Percentiles rank a stretch among this genome's conserved stretches.
Conservation (phyloP, 2,329 filamentous ascomycete genomes). For the Polychaeton citri region DNA sequence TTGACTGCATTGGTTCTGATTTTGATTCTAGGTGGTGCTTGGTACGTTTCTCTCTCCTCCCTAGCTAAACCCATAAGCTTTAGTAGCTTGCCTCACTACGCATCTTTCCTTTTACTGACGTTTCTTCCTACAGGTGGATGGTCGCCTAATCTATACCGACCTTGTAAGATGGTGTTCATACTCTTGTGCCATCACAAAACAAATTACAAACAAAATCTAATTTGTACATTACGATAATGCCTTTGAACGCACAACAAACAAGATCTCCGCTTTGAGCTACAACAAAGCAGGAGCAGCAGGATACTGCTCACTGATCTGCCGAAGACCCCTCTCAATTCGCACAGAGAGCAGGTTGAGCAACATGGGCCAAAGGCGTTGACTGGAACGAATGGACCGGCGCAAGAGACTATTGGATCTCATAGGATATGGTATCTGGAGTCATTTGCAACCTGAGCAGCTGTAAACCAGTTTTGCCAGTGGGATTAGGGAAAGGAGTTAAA, state of each 20-base stretch:
- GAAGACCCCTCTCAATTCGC: neutral
- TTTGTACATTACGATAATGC: neutral
- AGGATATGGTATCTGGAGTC: too few species aligned
- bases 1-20: slow-evolving; percentile 45
- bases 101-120: neutral
- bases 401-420: too few species aligned
- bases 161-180: neutral
- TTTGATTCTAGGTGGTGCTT: slow-evolving; percentile 39
- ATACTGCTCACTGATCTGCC: neutral
- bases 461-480: too few species aligned
- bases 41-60: slow-evolving; percentile 4
- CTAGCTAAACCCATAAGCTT: neutral
- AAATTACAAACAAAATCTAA: neutral
- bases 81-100: neutral
- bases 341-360: too few species aligned
- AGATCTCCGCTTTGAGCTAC: neutral
- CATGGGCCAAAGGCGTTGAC: too few species aligned
- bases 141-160: slow-evolving; percentile 13
- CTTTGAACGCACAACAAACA: neutral
- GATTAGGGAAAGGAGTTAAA: neutral
- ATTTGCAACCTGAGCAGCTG: too few species aligned
- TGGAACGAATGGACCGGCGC: too few species aligned
- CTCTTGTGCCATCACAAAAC: neutral
- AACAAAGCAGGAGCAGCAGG: neutral
- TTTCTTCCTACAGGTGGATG: slow-evolving; percentile 29